These are phyloP conservation scores for Gnetum montanum DNA, from an alignment of 75 land plant genomes.

Conservation along the genomic window DNA sequence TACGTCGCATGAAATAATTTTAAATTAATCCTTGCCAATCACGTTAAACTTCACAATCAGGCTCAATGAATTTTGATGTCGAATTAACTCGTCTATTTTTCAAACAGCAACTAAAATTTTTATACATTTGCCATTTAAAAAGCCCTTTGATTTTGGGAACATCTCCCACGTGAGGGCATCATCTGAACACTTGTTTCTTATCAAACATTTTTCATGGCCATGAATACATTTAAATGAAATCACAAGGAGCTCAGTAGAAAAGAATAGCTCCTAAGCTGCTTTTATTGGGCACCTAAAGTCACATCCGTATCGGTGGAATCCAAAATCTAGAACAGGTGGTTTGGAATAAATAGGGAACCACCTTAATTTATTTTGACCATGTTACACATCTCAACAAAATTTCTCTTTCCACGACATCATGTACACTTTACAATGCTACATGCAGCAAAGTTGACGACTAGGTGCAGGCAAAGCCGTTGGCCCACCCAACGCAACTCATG, in stretches of 20 bases:
- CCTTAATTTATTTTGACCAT: constrained; percentile 4
- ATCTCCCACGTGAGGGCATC: too few species aligned
- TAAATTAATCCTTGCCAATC: too few species aligned
- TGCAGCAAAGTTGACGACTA: neutral
- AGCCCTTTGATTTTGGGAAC: too few species aligned
- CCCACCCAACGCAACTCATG: neutral
- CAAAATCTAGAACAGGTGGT: neutral
- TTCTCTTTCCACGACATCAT: neutral
- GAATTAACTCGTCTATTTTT: too few species aligned
- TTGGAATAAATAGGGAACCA: neutral
- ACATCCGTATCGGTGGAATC: constrained; percentile 4
- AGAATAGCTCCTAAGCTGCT: constrained; percentile 7
- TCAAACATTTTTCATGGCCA: too few species aligned
- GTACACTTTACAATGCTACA: constrained; percentile 6
- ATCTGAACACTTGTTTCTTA: too few species aligned
- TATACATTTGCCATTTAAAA: too few species aligned
- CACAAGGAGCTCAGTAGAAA: constrained; percentile 4
- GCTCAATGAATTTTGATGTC: too few species aligned
- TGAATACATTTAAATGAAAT: too few species aligned
- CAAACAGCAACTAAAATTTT: too few species aligned
- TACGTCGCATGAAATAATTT: too few species aligned
- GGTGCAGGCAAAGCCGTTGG: neutral
- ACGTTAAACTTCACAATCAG: too few species aligned
- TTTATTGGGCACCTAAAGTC: neutral
- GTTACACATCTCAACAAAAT: constrained; percentile 5